These are phyloP conservation scores for Furcasterigmium furcatum DNA, from an alignment of 2,329 filamentous ascomycete genomes.

Conservation along the genomic window DNA sequence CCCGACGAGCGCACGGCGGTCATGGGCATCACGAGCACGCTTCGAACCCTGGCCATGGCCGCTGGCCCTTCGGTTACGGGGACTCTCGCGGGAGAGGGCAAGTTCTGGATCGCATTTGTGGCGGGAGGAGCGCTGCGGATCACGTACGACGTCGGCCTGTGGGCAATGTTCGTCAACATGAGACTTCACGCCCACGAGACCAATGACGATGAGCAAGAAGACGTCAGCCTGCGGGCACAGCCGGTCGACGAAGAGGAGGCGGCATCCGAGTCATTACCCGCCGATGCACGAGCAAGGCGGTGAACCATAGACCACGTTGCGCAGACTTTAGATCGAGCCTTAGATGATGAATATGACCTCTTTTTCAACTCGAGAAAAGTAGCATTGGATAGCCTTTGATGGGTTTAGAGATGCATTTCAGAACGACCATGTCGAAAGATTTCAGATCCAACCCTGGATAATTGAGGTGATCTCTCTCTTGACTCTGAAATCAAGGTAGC, in stretches of 20 bases:
- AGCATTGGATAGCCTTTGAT: no score
- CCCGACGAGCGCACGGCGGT: slow-evolving; percentile 67
- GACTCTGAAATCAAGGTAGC: no score
- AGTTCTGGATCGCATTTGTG: slow-evolving; percentile 62
- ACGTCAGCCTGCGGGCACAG: not conserved
- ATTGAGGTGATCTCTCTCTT: no score
- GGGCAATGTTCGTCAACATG: slow-evolving; percentile 1
- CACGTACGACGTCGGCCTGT: slow-evolving; percentile 45
- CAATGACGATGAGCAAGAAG: not conserved
- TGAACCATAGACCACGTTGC: no score
- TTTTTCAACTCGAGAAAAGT: no score
- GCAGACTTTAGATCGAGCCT: no score
- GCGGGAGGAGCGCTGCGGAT: slow-evolving; percentile 50
- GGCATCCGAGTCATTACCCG: no score
- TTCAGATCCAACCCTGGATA: no score
- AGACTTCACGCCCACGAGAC: not conserved
- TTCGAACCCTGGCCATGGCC: slow-evolving; percentile 61
- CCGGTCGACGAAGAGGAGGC: not conserved
- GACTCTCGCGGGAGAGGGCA: slow-evolving; percentile 44
- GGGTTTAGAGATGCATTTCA: no score
- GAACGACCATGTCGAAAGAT: no score
- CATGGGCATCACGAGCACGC: slow-evolving; percentile 67
- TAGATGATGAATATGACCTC: no score
- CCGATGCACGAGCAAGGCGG: no score
- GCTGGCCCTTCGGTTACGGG: slow-evolving; percentile 54